phyloP scores from a whole-genome alignment of 768 basidiomycete genomes.

The Myochromella boudieri region DNA sequence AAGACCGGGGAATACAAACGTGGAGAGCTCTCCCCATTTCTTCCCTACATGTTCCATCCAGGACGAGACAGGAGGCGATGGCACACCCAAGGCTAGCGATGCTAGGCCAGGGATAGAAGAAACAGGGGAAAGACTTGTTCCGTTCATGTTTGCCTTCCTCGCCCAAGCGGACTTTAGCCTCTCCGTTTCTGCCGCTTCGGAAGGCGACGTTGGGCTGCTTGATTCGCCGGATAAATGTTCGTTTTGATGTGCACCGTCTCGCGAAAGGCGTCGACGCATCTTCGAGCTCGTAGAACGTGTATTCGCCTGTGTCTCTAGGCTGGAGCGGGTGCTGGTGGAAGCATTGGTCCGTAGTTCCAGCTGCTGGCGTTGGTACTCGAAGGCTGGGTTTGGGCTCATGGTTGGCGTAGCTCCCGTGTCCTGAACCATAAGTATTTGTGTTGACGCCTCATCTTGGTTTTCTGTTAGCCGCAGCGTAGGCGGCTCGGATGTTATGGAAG shows the following conservation, averaged over 20 bases:
- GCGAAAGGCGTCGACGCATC: constrained; percentile 22
- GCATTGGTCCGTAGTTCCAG: constrained; percentile 17
- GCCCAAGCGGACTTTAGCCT: constrained; percentile 1
- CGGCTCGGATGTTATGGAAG: constrained; percentile 45
- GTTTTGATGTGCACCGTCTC: constrained; percentile 10
- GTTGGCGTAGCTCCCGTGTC: constrained; percentile 52
- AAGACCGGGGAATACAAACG: constrained; percentile 31
- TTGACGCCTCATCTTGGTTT: constrained; percentile 19
- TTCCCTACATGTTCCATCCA: constrained; percentile 64
- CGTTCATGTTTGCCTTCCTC: constrained; percentile 16
- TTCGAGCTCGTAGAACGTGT: constrained; percentile 15
- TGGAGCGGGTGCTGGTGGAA: constrained; percentile 1
- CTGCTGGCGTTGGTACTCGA: constrained; percentile 26
- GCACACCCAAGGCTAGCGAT: constrained; percentile 25
- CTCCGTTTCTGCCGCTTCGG: constrained; percentile 2
- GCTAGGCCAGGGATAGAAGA: constrained; percentile 41
- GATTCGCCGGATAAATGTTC: background rate
- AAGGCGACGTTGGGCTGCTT: constrained; percentile 10
- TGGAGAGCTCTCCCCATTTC: constrained; percentile 60
- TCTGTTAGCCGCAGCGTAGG: constrained; percentile 20
- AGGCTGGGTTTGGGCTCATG: constrained; percentile 50
- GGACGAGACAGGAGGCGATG: constrained; percentile 26
- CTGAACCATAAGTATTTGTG: constrained; percentile 40
- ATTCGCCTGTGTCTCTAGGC: constrained; percentile 7
- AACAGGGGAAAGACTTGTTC: constrained; percentile 28